A percentile compares a stretch with the other conserved stretches of the same genome.
These are phyloP conservation scores for Geranium rotundifolium DNA, from an alignment of 345 rosid genomes.

Conservation along the genomic window DNA sequence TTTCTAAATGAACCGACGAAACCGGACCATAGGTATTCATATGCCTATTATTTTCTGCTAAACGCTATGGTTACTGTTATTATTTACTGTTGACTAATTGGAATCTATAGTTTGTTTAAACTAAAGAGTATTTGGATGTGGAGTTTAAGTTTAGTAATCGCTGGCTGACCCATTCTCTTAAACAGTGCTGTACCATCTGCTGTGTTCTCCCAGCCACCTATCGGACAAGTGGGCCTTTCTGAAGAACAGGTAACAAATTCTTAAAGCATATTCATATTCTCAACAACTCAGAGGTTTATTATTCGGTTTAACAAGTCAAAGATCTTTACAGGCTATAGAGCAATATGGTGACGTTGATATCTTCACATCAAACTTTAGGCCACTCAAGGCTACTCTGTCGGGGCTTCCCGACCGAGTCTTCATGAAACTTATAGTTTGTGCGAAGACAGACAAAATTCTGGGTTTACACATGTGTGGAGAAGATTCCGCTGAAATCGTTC, in stretches of 20 bases:
- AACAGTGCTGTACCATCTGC: constrained; percentile 85
- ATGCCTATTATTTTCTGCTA: neutral
- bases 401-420: constrained; percentile 87
- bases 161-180: constrained; percentile 2
- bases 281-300: constrained; percentile 5
- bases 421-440: constrained; percentile 84
- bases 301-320: constrained; percentile 9
- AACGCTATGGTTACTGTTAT: neutral
- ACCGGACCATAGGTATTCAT: constrained; percentile 68
- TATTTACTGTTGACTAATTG: neutral
- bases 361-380: constrained; percentile 80
- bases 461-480: constrained; percentile 95
- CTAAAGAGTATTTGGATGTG: too few relatives aligned
- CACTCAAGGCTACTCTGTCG: constrained; percentile 83
- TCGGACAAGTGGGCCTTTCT: constrained; percentile 82
- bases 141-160: too few relatives aligned
- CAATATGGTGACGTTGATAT: constrained; percentile 70
- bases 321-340: constrained; percentile 54
- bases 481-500: constrained; percentile 78
- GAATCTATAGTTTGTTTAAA: neutral
- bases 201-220: constrained; percentile 94
- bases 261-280: constrained; percentile 6
- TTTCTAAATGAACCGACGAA: constrained; percentile 71
- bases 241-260: constrained; percentile 69
- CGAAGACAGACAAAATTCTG: constrained; percentile 57